Percentiles rank a stretch among this genome's conserved stretches.
Evolutionary conservation across 1,284 basidiomycete species (phyloP).

Genomic region (Sanghuangporus baumii): DNA sequence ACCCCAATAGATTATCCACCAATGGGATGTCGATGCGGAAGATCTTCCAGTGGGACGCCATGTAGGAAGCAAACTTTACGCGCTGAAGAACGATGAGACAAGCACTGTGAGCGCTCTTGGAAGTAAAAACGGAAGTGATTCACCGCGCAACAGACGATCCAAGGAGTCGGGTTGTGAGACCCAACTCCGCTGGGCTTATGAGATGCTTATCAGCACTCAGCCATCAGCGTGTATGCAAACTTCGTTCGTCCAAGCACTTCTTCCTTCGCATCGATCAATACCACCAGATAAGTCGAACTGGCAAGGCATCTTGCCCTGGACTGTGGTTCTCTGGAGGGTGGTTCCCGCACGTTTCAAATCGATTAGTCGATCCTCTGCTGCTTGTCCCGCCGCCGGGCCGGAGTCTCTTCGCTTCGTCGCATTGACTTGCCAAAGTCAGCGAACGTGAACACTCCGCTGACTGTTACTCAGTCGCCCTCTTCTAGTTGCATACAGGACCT

Average conservation of each 20-base stretch:
- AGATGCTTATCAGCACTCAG: background rate
- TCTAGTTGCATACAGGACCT: background rate
- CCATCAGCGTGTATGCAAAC: background rate
- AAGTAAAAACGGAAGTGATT: background rate
- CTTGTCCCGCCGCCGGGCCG: background rate
- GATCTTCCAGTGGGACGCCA: background rate
- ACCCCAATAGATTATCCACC: background rate
- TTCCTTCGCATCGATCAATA: background rate
- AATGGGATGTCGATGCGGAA: background rate
- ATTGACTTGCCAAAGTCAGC: background rate
- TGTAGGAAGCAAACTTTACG: background rate
- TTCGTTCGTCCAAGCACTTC: background rate
- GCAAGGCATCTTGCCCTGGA: background rate
- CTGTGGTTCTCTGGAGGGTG: background rate
- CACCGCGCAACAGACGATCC: background rate
- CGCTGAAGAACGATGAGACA: background rate
- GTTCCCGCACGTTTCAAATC: constrained; percentile 3
- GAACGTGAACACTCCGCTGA: background rate
- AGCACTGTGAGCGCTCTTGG: background rate
- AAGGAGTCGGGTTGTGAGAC: background rate
- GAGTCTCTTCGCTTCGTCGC: constrained; percentile 1
- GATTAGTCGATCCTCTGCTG: background rate
- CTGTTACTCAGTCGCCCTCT: background rate
- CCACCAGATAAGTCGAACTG: background rate
- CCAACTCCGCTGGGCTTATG: background rate